A percentile compares a stretch with the other conserved stretches of the same genome.
Evolutionary conservation across 805 yeast genomes (phyloP).

Genomic region (Myxozyma monticola): DNA sequence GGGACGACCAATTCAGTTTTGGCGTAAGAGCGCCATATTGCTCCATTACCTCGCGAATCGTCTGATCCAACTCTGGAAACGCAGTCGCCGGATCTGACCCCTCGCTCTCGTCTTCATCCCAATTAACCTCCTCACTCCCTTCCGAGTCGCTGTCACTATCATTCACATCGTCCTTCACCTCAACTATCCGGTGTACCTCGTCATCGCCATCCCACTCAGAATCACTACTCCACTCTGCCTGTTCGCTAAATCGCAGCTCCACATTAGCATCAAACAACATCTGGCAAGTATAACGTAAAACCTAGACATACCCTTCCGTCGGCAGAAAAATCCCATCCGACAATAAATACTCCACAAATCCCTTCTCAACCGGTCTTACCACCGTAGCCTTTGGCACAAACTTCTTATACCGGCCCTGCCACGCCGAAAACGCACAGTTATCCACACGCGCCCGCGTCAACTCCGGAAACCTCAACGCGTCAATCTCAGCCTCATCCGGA

Average conservation of each 20-base stretch:
- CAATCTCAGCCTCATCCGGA: not conserved
- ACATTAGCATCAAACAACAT: not conserved
- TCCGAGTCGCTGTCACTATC: not conserved
- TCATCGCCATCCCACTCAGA: conserved; percentile 38
- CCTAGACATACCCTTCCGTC: conserved; percentile 39
- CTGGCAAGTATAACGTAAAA: not conserved
- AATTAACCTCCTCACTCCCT: not conserved
- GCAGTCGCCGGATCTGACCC: conserved; percentile 46
- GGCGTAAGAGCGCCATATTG: conserved; percentile 70
- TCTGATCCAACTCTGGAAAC: conserved; percentile 62
- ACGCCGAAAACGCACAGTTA: conserved; percentile 42
- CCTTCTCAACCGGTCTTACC: conserved; percentile 57
- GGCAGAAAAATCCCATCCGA: conserved; percentile 72
- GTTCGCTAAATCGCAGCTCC: not conserved
- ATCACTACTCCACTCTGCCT: conserved; percentile 32
- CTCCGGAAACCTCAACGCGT: conserved; percentile 40
- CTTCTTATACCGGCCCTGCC: conserved; percentile 57
- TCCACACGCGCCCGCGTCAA: conserved; percentile 17
- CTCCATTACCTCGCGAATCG: conserved; percentile 49
- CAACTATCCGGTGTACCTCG: too few species aligned
- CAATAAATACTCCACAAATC: conserved; percentile 59
- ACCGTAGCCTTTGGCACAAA: conserved; percentile 54
- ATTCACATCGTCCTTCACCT: not conserved
- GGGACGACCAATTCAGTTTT: conserved; percentile 95
- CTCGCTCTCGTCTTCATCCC: not conserved